Evolutionary conservation across 2,329 filamentous ascomycete species (phyloP).

Genomic region (Penicillium aurantiogriseum): DNA sequence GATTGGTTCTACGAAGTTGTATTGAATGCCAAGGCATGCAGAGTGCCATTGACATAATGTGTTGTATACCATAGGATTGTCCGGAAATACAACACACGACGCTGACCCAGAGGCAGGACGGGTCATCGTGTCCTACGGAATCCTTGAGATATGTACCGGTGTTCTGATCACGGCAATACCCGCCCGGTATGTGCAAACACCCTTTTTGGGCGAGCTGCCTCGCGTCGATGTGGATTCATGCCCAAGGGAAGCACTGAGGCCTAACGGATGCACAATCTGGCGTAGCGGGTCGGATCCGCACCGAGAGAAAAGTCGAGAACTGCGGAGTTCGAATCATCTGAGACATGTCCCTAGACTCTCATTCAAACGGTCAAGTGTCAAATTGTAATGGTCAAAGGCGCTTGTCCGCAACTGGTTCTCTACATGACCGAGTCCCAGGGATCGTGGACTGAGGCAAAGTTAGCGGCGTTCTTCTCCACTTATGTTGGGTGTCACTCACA

Average conservation of each 20-base stretch:
- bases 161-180: slow-evolving; percentile 5
- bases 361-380: slow-evolving; percentile 48
- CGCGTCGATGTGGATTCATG: slow-evolving; percentile 16
- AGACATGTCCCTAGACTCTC: slow-evolving; percentile 50
- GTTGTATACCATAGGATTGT: background rate
- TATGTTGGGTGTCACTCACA: slow-evolving; percentile 28
- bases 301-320: slow-evolving; percentile 4
- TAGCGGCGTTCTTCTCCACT: slow-evolving; percentile 17
- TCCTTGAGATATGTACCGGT: background rate
- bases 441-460: slow-evolving; percentile 30
- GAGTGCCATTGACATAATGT: background rate
- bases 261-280: slow-evolving; percentile 17
- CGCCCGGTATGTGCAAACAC: slow-evolving; percentile 4
- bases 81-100: background rate
- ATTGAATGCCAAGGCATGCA: background rate
- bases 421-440: slow-evolving; percentile 27
- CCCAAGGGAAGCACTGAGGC: slow-evolving; percentile 23
- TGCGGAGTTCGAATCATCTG: slow-evolving; percentile 19
- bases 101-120: background rate
- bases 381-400: slow-evolving; percentile 43
- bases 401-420: slow-evolving; percentile 34
- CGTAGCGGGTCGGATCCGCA: slow-evolving; percentile 16
- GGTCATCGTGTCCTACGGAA: background rate
- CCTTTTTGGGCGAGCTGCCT: slow-evolving; percentile 15
- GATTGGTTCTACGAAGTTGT: background rate